Evolutionary conservation across 805 yeast species (phyloP).

Genomic region (Pichia membranifaciens): DNA sequence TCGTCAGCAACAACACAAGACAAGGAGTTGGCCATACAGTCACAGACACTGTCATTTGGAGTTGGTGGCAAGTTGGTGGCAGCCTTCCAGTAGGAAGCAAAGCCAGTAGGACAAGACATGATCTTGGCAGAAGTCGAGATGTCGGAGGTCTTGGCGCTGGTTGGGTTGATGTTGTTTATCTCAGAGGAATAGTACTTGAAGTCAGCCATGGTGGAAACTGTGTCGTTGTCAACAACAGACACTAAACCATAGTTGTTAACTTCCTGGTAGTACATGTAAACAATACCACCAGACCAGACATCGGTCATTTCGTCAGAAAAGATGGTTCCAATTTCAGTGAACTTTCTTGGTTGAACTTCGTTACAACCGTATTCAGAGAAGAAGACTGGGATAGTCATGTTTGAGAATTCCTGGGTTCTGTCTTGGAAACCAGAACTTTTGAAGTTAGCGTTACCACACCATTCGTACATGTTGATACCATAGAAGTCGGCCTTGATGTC

Average conservation of each 20-base stretch:
- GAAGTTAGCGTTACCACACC: conserved; percentile 70
- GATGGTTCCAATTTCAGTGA: conserved; percentile 64
- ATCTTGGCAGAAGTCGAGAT: conserved; percentile 37
- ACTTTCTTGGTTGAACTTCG: conserved; percentile 59
- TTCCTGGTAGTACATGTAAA: conserved; percentile 79
- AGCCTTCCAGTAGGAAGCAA: conserved; percentile 54
- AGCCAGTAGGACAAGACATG: conserved; percentile 58
- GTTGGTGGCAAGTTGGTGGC: conserved; percentile 71
- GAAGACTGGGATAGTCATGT: conserved; percentile 66
- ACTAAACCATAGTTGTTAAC: conserved; percentile 72
- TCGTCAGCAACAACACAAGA: conserved; percentile 54
- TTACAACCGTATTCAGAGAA: conserved; percentile 85
- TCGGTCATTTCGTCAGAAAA: conserved; percentile 67
- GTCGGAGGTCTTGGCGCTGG: conserved; percentile 37
- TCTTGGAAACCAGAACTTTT: conserved; percentile 56
- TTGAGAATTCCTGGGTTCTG: conserved; percentile 58
- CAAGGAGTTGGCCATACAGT: conserved; percentile 52
- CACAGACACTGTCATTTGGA: conserved; percentile 59
- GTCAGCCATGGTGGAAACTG: conserved; percentile 58
- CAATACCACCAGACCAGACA: conserved; percentile 89
- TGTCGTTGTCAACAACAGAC: conserved; percentile 37
- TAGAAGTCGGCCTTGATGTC: conserved; percentile 70
- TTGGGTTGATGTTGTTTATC: conserved; percentile 50
- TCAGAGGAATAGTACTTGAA: conserved; percentile 57
- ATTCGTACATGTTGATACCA: conserved; percentile 85